Evolutionary conservation across 164 flowering plant species (phyloP).

Genomic region (Dillenia suffruticosa): DNA sequence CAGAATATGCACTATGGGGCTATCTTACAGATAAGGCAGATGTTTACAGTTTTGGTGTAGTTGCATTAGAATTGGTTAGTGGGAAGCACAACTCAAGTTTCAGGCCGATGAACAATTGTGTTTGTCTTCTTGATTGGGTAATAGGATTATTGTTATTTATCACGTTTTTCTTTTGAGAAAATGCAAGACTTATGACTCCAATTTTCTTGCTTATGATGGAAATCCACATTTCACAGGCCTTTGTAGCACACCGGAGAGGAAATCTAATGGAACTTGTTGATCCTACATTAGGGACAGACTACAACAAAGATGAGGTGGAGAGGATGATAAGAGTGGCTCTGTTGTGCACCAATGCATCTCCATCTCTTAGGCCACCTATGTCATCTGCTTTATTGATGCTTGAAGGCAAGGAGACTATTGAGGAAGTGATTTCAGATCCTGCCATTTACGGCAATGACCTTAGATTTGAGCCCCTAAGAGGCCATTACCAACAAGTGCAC

Average conservation of each 20-base stretch:
- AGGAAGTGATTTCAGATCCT: background rate
- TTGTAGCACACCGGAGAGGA: background rate
- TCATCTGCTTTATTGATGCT: background rate
- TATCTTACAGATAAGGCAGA: slow-evolving; percentile 53
- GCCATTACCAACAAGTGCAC: background rate
- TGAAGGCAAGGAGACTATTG: background rate
- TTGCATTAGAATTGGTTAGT: slow-evolving; percentile 48
- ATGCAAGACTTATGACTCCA: no score
- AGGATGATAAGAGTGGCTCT: background rate
- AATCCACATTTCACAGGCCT: background rate
- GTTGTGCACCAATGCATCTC: background rate
- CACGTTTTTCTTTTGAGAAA: no score
- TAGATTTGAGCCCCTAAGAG: background rate
- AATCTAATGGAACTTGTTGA: slow-evolving; percentile 8
- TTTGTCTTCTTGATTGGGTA: slow-evolving; percentile 56
- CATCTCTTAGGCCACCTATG: background rate
- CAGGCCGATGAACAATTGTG: slow-evolving; percentile 20
- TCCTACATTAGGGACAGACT: slow-evolving; percentile 1
- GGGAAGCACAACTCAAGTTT: slow-evolving; percentile 39
- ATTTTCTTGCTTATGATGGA: no score
- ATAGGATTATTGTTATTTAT: background rate
- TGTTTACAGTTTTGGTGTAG: slow-evolving; percentile 60
- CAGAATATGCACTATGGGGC: slow-evolving; percentile 62
- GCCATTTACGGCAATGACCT: no score
- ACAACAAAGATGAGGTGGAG: background rate